Conservation (phyloP, 1,284 basidiomycete species). For the Wolfiporia cocos region DNA sequence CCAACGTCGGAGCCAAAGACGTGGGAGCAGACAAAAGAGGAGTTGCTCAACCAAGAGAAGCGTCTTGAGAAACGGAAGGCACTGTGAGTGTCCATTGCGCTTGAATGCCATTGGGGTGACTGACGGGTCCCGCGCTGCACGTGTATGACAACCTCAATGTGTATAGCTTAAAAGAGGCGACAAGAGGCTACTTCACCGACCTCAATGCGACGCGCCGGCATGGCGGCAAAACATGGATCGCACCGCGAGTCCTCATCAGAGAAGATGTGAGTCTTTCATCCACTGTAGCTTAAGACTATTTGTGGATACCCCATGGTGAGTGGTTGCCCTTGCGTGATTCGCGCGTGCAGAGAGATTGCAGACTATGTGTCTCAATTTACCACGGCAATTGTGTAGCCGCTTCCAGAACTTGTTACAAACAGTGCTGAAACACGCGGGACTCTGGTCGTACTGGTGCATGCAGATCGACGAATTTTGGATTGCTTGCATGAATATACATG, state of each 20-base stretch:
- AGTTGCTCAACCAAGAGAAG: constrained; percentile 68
- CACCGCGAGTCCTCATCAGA: constrained; percentile 82
- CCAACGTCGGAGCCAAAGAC: constrained; percentile 54
- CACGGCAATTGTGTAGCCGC: too few relatives aligned
- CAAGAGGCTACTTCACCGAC: constrained; percentile 90
- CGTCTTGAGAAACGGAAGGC: constrained; percentile 69
- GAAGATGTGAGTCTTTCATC: constrained; percentile 65
- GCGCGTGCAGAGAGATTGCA: too few relatives aligned
- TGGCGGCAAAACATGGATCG: constrained; percentile 95
- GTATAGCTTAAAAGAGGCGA: constrained; percentile 76
- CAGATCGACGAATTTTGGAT: too few relatives aligned
- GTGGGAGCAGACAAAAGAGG: constrained; percentile 63
- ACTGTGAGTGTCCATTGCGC: constrained; percentile 47
- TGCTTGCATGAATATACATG: background rate
- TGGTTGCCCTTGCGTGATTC: too few relatives aligned
- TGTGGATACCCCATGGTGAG: too few relatives aligned
- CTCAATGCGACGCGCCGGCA: constrained; percentile 76
- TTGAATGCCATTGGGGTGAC: background rate
- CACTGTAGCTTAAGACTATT: background rate
- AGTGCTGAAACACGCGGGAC: too few relatives aligned
- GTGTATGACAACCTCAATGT: background rate
- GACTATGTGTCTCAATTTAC: too few relatives aligned
- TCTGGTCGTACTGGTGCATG: too few relatives aligned
- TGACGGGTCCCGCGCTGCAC: background rate
- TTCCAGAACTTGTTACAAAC: too few relatives aligned